Evolutionary conservation across 371 early-diverging fungal species (phyloP).

Genomic region (Coemansia sp.): DNA sequence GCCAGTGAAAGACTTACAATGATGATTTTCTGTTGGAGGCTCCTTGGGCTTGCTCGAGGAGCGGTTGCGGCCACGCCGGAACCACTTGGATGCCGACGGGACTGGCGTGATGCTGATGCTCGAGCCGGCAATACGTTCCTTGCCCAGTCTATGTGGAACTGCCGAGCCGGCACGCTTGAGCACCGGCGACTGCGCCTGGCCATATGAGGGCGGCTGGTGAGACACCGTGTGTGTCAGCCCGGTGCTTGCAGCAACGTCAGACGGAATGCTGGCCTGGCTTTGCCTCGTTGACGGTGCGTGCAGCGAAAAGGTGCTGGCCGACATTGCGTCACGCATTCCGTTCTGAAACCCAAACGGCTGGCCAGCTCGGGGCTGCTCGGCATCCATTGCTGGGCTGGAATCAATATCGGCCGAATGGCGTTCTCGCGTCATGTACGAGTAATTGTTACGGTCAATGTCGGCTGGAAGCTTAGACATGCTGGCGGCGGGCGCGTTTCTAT

Average conservation of each 20-base stretch:
- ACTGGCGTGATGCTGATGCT: slow-evolving; percentile 10
- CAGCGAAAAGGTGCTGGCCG: slow-evolving; percentile 11
- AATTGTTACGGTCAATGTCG: slow-evolving; percentile 36
- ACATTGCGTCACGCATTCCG: background rate
- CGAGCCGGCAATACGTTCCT: slow-evolving; percentile 4
- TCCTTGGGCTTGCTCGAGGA: slow-evolving; percentile 12
- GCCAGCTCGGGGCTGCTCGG: slow-evolving; percentile 29
- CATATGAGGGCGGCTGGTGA: slow-evolving; percentile 15
- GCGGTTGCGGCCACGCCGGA: slow-evolving; percentile 39
- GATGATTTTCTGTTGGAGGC: slow-evolving; percentile 19
- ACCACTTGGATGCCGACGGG: slow-evolving; percentile 35
- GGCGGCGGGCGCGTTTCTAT: background rate
- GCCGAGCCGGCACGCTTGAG: slow-evolving; percentile 38
- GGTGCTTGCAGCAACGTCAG: background rate
- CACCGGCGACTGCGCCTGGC: slow-evolving; percentile 13
- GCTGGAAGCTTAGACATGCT: slow-evolving; percentile 14
- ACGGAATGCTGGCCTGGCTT: slow-evolving; percentile 27
- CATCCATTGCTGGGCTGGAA: slow-evolving; percentile 1
- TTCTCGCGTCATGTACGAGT: slow-evolving; percentile 39
- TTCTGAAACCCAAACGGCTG: slow-evolving; percentile 32
- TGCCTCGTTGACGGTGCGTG: slow-evolving; percentile 21
- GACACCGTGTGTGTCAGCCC: slow-evolving; percentile 1
- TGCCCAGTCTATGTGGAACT: slow-evolving; percentile 17
- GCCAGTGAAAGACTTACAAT: slow-evolving; percentile 6
- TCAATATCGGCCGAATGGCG: slow-evolving; percentile 24